Evolutionary conservation across 2,329 filamentous ascomycete species (phyloP).

Genomic region (Scleromitrula shiraiana): DNA sequence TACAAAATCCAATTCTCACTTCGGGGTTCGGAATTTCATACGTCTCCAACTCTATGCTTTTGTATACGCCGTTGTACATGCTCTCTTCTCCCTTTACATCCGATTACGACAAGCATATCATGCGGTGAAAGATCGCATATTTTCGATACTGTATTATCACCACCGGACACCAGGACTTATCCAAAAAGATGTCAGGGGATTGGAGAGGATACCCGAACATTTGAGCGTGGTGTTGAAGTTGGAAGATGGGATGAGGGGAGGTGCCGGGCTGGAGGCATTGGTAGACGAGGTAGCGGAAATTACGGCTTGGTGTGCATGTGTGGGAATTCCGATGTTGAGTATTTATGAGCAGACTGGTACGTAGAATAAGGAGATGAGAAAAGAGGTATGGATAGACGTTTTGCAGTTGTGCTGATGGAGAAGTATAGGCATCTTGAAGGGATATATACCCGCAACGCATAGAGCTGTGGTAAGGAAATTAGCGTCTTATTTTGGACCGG

Average conservation of each 20-base stretch:
- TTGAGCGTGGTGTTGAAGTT: slow-evolving; percentile 77
- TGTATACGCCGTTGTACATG: slow-evolving; percentile 63
- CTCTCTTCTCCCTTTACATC: slow-evolving; percentile 82
- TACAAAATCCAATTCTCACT: slow-evolving; percentile 27
- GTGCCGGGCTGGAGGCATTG: slow-evolving; percentile 70
- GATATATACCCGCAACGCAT: slow-evolving; percentile 79
- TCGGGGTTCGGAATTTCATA: slow-evolving; percentile 55
- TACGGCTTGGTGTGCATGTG: slow-evolving; percentile 85
- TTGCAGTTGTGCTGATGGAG: slow-evolving; percentile 12
- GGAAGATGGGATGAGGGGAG: slow-evolving; percentile 59
- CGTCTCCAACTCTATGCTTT: slow-evolving; percentile 55
- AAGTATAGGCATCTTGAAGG: slow-evolving; percentile 70
- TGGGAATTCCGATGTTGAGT: slow-evolving; percentile 78
- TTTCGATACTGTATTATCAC: slow-evolving; percentile 85
- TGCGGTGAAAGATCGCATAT: slow-evolving; percentile 65
- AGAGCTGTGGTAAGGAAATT: slow-evolving; percentile 72
- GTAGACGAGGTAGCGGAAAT: slow-evolving; percentile 89
- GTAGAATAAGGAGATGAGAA: slow-evolving; percentile 19
- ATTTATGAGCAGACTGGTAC: slow-evolving; percentile 87
- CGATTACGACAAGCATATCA: slow-evolving; percentile 74
- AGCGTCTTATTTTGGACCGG: slow-evolving; percentile 74
- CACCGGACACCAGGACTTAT: slow-evolving; percentile 93
- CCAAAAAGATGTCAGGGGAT: slow-evolving; percentile 68
- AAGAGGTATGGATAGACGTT: not conserved
- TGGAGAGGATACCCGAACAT: slow-evolving; percentile 73